Evolutionary conservation across 176 grass and related monocot genomes (phyloP), one percentile per base, ranked within the genome.

Genomic region (Hyparrhenia diplandra): DNA sequence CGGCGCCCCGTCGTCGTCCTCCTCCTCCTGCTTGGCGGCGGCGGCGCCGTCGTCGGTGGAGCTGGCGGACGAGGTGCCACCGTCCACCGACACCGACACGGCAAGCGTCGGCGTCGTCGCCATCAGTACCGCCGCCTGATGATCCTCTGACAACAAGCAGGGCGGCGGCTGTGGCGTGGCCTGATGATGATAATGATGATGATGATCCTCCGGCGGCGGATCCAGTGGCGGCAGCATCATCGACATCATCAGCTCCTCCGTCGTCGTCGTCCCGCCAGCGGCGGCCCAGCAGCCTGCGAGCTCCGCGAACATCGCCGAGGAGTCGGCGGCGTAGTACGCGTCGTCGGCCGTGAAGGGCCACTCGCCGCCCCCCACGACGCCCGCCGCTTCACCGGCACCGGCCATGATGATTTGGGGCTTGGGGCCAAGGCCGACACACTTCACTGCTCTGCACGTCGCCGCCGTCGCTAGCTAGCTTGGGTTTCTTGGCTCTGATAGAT

Each of bases 271-370:
- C 29, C 25, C 82, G 10, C 25, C 68, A 47, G 5, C 49, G 30
- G 57, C 67, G 36, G 67, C 88, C 83, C 88, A 85, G 67, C 64
- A 80, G 4, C 73, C 88, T 5, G 36, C n/a, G 39, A 89, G 83
- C 88, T 89, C 88, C 5, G 88, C 78, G 78, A 89, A 78, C 5
- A 89, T 71, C 29, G 73, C 46, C 29, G 83, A 85, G 4, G 83
- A 85, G 67, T 82, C 88, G 65, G 71, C 77, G 65, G n/a, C n/a
- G n/a, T 54, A 64, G 65, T 85, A 76, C 8, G 77, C 77, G 4
- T 39, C 79, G 73, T 76, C 77, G 6, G 30, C 79, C 59, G 73
- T 66, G 78, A 82, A 86, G 45, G 78, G 78, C 83, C 88, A 89
- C 36, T 78, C 83, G 21, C 35, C 80, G 40, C 31, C 75, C 2